A percentile compares a stretch with the other conserved stretches of the same genome.
Evolutionary conservation across 2,329 filamentous ascomycete species (phyloP).

Genomic region (Torrubiella hemipterigena): DNA sequence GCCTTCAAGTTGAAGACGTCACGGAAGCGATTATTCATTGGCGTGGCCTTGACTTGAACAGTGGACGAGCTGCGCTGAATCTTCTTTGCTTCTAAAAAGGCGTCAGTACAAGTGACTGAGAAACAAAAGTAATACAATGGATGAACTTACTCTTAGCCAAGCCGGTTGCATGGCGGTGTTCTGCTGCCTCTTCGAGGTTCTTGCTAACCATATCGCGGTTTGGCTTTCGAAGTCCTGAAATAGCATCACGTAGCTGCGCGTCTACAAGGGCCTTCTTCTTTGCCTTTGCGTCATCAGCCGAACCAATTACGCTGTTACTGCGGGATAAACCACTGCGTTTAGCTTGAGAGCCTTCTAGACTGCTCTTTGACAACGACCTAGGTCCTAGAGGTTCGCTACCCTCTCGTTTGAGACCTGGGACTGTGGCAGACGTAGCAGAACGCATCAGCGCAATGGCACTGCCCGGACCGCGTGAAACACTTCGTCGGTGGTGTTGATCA

Average conservation of each 20-base stretch:
- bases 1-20: slow-evolving; percentile 29
- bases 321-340: slow-evolving; percentile 25
- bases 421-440: slow-evolving; percentile 51
- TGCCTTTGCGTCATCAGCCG: slow-evolving; percentile 43
- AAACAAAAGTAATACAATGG: no score
- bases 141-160: slow-evolving; percentile 34
- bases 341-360: slow-evolving; percentile 22
- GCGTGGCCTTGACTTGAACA: slow-evolving; percentile 45
- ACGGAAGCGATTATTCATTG: slow-evolving; percentile 40
- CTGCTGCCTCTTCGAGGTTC: slow-evolving; percentile 53
- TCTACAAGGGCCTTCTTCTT: slow-evolving; percentile 56
- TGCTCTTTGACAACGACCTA: slow-evolving; percentile 34
- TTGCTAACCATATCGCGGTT: slow-evolving; percentile 60
- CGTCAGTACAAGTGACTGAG: no score
- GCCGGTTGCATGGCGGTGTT: slow-evolving; percentile 41
- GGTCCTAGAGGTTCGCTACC: slow-evolving; percentile 45
- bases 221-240: slow-evolving; percentile 61
- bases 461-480: slow-evolving; percentile 43
- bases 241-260: slow-evolving; percentile 61
- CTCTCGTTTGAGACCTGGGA: slow-evolving; percentile 56
- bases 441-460: slow-evolving; percentile 52
- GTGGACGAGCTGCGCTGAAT: slow-evolving; percentile 26
- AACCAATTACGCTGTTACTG: slow-evolving; percentile 34
- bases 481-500: slow-evolving; percentile 41
- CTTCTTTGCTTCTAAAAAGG: slow-evolving; percentile 45